A percentile compares a stretch with the other conserved stretches of the same genome.
Conservation (phyloP, 1,284 basidiomycete species). For the Polyporus tsugae region DNA sequence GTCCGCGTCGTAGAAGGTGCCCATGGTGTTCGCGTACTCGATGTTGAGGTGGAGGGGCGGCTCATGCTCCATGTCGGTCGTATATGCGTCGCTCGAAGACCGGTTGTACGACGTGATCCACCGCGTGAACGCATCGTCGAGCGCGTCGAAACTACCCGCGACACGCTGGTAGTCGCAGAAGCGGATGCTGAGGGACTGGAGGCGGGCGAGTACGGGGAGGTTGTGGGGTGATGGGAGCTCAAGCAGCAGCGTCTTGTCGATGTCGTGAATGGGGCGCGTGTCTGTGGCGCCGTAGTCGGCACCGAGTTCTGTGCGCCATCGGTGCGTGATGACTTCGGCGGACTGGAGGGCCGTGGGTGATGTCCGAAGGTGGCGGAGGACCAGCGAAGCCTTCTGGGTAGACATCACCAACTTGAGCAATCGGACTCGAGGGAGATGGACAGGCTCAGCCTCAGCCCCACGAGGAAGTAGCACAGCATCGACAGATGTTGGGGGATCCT, state of each 20-base stretch:
- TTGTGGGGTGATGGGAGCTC: neutral
- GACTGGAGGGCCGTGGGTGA: neutral
- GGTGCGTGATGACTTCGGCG: neutral
- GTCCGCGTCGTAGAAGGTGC: neutral
- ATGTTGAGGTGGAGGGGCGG: neutral
- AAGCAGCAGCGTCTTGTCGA: conserved; percentile 6
- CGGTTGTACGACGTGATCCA: conserved; percentile 5
- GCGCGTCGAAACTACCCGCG: conserved; percentile 5
- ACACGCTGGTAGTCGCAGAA: conserved; percentile 1
- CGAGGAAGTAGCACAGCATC: neutral
- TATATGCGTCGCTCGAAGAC: neutral
- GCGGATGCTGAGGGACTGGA: conserved; percentile 11
- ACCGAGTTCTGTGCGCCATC: neutral
- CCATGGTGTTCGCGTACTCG: neutral
- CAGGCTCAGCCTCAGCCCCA: neutral
- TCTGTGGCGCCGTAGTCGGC: neutral
- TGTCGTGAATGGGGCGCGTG: neutral
- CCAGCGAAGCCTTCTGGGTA: neutral
- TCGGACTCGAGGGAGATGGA: conserved; percentile 1
- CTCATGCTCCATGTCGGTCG: neutral
- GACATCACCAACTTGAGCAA: neutral
- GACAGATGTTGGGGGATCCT: conserved; percentile 2
- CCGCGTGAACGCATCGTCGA: conserved; percentile 1
- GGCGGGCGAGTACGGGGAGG: neutral
- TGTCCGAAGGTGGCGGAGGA: conserved; percentile 2